Base-by-base conservation (phyloP, 768 basidiomycete genomes). In the Suillus cothurnatus region DNA sequence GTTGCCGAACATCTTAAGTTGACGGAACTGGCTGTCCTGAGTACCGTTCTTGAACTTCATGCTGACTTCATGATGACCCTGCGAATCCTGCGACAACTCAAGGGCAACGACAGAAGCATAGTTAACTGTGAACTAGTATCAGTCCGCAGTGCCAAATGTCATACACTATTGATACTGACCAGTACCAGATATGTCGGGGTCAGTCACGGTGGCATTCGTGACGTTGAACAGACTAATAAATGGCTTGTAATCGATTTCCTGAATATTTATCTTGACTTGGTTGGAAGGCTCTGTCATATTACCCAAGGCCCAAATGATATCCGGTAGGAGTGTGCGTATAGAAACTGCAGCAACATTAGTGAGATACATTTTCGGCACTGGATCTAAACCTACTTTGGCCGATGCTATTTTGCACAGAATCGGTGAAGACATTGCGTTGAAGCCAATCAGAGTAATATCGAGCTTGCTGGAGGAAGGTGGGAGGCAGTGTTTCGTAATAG, bases 31-130 rank as follows among this genome's bases (percentile, higher is more conserved):
- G 50, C 78, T 78, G 59, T 79, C 68, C 11, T 45, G 1, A 49
- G 90, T 90, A 57, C 90, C 90, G 74, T 92, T 92, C 84, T 85
- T 87, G 84, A 91, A 90, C 76, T 83, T 86, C 85, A 91, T 83
- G 71, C 90, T 87, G 71, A 92, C 88, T 61, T 88, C 86, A 70
- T 84, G 79, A 66, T 90, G 88, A 36, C 88, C 88, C 45, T 87
- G 85, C 61, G 84, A 82, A 28, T 88, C 86, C 53, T 87, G 84
- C n/a, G 63, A 49, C 69, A 91, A 84, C 79, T 92, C 90, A 66
- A 91, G 86, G 61, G 84, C 88, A 61, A 91, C 74, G 39, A 88
- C 88, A 62, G 88, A 86, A 4, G 86, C 84, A 71, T 81, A 91
- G 74, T 91, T 81, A 66, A 89, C 90, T 91, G 61, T 17, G 43